Evolutionary conservation across 108 stramenopile species (phyloP), one percentile per base, ranked within the genome.

Genomic region (Bacterosira constricta): DNA sequence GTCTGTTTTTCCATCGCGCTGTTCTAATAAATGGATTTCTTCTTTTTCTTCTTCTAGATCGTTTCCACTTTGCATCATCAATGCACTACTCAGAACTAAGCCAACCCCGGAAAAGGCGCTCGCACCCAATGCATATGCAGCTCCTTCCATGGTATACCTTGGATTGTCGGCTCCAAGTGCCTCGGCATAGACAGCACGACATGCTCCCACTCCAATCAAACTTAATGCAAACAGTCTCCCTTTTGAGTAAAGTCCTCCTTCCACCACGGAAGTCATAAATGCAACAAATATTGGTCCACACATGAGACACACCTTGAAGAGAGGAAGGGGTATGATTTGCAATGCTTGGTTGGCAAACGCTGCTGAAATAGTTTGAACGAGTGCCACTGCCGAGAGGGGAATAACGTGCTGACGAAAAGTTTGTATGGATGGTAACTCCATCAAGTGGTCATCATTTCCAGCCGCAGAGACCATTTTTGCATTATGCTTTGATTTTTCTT

Each of bases 261-360:
- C 70, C 35, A 60, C 39, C 6, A 47, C 47, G 44, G 59, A 61
- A 8, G 70, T 71, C 27, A 71, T 31, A 17, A 71, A 60, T 9
- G 70, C 70, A 6, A 71, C 70, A 37, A 71, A 60, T 18, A 71
- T 71, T 15, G 70, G 70, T 7, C 70, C 70, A 18, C 70, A 71
- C 70, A 71, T 71, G 11, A 71, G 59, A 17, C 58, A 57, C 11
- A 71, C 70, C 38, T 71, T 71, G 70, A 71, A 71, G 6, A 71
- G 37, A 11, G 70, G 59, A 0, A 71, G 36, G 17, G 70, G 70
- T 27, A 71, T 34, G 34, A 38, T 15, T 38, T 38, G 59, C 23
- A 71, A 29, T 4, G 57, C 58, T 31, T 47, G 32, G 15, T 71
- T 71, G 49, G 70, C 70, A 36, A 71, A 52, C 9, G 50, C 58